Evolutionary conservation across 352 stramenopile species (phyloP), one percentile per base, ranked within the genome.

Genomic region (Globisporangium emineosum): DNA sequence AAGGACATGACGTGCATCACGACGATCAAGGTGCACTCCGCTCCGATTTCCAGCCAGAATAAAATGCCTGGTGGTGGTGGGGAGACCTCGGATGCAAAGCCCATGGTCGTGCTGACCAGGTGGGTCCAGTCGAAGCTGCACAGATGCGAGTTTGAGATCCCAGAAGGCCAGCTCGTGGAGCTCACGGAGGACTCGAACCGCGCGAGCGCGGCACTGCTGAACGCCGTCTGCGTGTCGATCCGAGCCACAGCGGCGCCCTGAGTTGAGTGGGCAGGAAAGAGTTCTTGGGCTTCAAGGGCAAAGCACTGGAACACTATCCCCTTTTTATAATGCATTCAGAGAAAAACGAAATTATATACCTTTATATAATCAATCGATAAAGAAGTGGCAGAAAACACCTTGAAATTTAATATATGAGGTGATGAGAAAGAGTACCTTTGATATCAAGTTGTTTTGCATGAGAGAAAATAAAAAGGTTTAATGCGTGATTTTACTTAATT

Each of bases 121-220:
- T 83, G 76, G 76, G 69, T 66, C 13, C 64, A 76, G 21, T 72
- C 60, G 32, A 71, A 53, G 29, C 62, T 81, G 21, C 71, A 60
- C n/a, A 40, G 5, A 4, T 45, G 52, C 61, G 61, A 62, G 30
- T 57, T 55, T 15, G 52, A 12, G 19, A 33, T 62, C 23, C 29
- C 52, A 23, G 40, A 45, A 19, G 40, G 23, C 13, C 21, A 43
- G 43, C 15, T 56, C 21, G 21, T 33, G 27, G 52, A 49, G 30
- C n/a, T 58, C 33, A 30, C 47, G 12, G 43, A 63, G n/a, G 43
- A 47, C n/a, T 40, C 23, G 29, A 33, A 58, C 27, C 50, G 51
- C 49, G 29, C 47, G 23, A 40, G 17, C 12, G 13, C 25, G 23
- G 50, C 60, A 17, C 37, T 40, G 37, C 27, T 65, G 15, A 27